Evolutionary conservation across 768 basidiomycete species (phyloP), one percentile per base, ranked within the genome.

Genomic region (Boletus rubroflammeus): DNA sequence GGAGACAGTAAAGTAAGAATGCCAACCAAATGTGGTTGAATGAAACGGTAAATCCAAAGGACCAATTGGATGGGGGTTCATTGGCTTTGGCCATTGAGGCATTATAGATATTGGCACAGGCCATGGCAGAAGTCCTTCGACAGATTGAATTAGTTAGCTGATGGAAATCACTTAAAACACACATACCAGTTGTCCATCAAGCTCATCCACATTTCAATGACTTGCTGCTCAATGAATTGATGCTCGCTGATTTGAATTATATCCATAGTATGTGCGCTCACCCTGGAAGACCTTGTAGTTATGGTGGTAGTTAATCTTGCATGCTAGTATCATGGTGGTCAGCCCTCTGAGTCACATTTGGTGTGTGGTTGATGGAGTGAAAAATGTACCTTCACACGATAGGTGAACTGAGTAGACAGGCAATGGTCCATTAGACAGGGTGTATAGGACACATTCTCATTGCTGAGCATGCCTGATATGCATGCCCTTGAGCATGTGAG

Each of bases 181-280:
- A 25, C 35, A 4, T 28, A 56, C 51, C 47, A 48, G 1, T 25
- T 0, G 25, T 56, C 42, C 51, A 57, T 57, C 14, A 57, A 26
- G 0, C 15, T 4, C 3, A 56, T 2, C 50, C 39, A 56, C 31
- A 57, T 36, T 6, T 49, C 42, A 15, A 56, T 26, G 0, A 56
- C 55, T 15, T 32, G 51, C 0, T n/a, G 10, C 9, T 57, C 42
- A 0, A 49, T 38, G 25, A 57, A 54, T 7, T 57, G 55, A 34
- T 57, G 55, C 15, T 53, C 42, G 1, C 47, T n/a, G 10, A 55
- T 32, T 19, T 55, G 54, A 8, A 55, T 19, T 3, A 51, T 15
- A 3, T 3, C 39, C 55, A 31, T 56, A 56, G 50, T 55, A 55
- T 0, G 3, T 45, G 2, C 5, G 38, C 2, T 45, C n/a, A 2